Evolutionary conservation across 2,329 filamentous ascomycete genomes (phyloP).

Genomic region (Penicillium nordicum): DNA sequence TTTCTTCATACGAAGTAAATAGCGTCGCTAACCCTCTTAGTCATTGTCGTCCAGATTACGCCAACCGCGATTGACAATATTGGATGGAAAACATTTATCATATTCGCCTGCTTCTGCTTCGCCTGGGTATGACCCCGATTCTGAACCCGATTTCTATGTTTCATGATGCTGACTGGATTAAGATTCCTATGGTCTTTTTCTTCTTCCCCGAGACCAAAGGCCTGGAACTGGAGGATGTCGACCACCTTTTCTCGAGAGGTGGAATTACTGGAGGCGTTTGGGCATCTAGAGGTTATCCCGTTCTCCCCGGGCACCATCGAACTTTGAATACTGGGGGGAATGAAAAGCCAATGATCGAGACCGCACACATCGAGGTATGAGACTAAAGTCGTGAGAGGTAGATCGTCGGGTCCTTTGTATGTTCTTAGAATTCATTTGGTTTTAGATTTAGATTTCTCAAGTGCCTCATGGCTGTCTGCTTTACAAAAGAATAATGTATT

Average conservation of each 20-base stretch:
- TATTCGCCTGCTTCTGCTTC: constrained; percentile 27
- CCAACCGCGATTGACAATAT: constrained; percentile 30
- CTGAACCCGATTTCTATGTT: background rate
- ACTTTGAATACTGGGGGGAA: constrained; percentile 13
- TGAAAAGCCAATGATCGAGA: constrained; percentile 8
- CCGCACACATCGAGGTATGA: constrained; percentile 3
- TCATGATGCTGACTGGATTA: constrained; percentile 14
- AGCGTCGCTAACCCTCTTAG: constrained; percentile 14
- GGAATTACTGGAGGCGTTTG: constrained; percentile 39
- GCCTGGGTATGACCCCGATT: constrained; percentile 15
- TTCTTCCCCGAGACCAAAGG: constrained; percentile 65
- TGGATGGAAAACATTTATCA: constrained; percentile 30
- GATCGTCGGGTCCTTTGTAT: background rate
- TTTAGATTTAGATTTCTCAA: background rate
- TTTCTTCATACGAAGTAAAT: constrained; percentile 16
- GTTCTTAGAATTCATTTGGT: background rate
- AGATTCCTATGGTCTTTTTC: constrained; percentile 57
- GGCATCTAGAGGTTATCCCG: constrained; percentile 20
- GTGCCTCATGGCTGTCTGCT: too few relatives aligned
- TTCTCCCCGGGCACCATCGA: constrained; percentile 17
- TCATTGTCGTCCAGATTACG: constrained; percentile 11
- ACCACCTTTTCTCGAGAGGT: constrained; percentile 41
- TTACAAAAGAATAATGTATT: too few relatives aligned
- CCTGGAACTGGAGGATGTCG: constrained; percentile 62
- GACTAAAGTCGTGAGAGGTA: background rate